Evolutionary conservation across 441 rosid species (phyloP).

Genomic region (Erodium moschatum): DNA sequence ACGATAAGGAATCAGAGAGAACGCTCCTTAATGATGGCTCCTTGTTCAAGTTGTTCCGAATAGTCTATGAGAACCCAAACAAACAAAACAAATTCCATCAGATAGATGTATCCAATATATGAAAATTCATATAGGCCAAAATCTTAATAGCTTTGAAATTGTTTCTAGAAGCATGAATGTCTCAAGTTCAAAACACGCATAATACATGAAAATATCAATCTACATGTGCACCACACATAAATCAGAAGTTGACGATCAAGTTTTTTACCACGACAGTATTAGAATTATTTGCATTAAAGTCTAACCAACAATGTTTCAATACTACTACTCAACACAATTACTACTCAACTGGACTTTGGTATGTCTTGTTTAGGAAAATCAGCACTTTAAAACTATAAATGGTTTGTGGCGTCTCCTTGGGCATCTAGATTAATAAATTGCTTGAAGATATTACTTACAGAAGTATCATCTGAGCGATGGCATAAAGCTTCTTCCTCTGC

Average conservation of each 20-base stretch:
- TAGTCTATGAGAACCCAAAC: conserved; percentile 49
- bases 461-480: conserved; percentile 45
- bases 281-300: not conserved
- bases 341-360: not conserved
- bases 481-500: conserved; percentile 72
- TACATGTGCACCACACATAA: conserved; percentile 1
- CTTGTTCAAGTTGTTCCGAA: conserved; percentile 43
- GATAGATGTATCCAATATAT: conserved; percentile 17
- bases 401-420: no score
- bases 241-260: not conserved
- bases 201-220: not conserved
- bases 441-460: conserved; percentile 42
- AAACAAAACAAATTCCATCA: conserved; percentile 20
- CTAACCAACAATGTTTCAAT: not conserved
- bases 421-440: not conserved
- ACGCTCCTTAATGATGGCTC: conserved; percentile 87
- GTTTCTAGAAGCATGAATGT: not conserved
- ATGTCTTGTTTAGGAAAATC: not conserved
- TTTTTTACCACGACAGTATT: not conserved
- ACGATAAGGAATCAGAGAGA: conserved; percentile 90
- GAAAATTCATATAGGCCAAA: not conserved
- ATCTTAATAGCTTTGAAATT: not conserved
- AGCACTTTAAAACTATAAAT: conserved; percentile 8
- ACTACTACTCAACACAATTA: not conserved
- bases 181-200: not conserved